These are phyloP conservation scores for Vitis cinerea DNA, from an alignment of 164 flowering plant genomes.

Conservation along the genomic window DNA sequence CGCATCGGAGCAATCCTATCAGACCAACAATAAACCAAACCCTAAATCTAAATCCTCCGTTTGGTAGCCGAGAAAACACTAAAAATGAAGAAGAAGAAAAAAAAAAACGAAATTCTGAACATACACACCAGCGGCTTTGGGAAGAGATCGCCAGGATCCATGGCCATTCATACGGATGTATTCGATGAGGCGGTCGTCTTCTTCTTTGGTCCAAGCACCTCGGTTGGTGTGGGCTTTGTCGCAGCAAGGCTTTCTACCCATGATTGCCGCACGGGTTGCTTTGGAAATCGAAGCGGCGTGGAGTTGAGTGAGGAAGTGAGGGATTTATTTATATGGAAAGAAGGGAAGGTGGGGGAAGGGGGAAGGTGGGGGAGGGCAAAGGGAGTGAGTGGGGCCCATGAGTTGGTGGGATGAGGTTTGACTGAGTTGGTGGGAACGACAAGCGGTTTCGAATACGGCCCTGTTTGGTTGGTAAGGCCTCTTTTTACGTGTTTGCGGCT, in stretches of 20 bases:
- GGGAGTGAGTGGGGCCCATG: background rate
- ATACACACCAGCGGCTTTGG: constrained; percentile 67
- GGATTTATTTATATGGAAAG: background rate
- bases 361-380: background rate
- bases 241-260: constrained; percentile 89
- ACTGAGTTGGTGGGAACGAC: constrained; percentile 23
- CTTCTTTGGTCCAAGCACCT: constrained; percentile 91
- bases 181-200: constrained; percentile 71
- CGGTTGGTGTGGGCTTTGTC: constrained; percentile 88
- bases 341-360: background rate
- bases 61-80: too few species aligned
- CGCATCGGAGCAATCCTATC: constrained; percentile 69
- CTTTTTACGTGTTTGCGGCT: too few species aligned
- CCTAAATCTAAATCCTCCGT: background rate
- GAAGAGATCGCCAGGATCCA: constrained; percentile 92
- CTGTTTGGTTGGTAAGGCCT: too few species aligned
- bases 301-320: background rate
- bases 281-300: background rate
- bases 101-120: background rate
- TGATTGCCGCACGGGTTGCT: background rate
- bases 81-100: background rate
- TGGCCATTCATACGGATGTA: constrained; percentile 74
- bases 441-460: constrained; percentile 8
- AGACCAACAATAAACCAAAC: background rate
- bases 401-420: constrained; percentile 9